A percentile compares a stretch with the other conserved stretches of the same genome.
phyloP scores from a whole-genome alignment of 495 filamentous ascomycete species.

The Penicilliopsis zonata region DNA sequence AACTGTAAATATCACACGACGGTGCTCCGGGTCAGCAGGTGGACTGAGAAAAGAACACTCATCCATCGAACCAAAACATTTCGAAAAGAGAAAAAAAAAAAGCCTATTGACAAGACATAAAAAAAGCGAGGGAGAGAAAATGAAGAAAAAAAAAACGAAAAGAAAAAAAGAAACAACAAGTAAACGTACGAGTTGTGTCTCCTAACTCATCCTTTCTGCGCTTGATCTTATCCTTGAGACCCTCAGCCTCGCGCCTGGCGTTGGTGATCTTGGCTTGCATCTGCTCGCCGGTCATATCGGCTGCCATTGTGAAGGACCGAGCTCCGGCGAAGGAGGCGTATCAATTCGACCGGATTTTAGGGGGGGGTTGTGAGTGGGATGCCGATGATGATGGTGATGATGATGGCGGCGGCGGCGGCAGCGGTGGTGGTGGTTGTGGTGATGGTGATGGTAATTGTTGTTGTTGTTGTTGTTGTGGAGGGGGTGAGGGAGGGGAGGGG shows the following conservation, averaged over 20 bases:
- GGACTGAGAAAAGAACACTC: not conserved
- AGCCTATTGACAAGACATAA: not conserved
- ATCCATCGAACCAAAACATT: not conserved
- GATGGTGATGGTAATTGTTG: too few species aligned
- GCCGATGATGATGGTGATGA: constrained; percentile 11
- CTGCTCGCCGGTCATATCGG: constrained; percentile 59
- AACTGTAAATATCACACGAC: constrained; percentile 47
- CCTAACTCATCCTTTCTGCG: constrained; percentile 98
- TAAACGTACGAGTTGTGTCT: constrained; percentile 82
- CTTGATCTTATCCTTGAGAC: constrained; percentile 97
- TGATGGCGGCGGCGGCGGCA: constrained; percentile 7
- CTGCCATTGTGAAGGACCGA: constrained; percentile 32
- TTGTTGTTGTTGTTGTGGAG: too few species aligned
- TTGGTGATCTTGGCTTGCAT: constrained; percentile 88
- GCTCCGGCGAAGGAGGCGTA: constrained; percentile 13
- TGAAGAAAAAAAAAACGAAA: constrained; percentile 1
- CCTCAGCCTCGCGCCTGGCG: constrained; percentile 94
- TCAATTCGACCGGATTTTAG: constrained; percentile 8
- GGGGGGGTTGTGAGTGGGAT: constrained; percentile 10
- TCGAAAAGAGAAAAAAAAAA: not conserved
- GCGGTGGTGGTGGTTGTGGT: too few species aligned
- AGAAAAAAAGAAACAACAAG: constrained; percentile 2
- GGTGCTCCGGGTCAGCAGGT: constrained; percentile 14
- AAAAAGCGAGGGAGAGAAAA: constrained; percentile 1
- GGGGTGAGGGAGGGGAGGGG: constrained; percentile 4